These are phyloP conservation scores for Smithsoniella earleae DNA, from an alignment of 163 green algal genomes.

Conservation along the genomic window DNA sequence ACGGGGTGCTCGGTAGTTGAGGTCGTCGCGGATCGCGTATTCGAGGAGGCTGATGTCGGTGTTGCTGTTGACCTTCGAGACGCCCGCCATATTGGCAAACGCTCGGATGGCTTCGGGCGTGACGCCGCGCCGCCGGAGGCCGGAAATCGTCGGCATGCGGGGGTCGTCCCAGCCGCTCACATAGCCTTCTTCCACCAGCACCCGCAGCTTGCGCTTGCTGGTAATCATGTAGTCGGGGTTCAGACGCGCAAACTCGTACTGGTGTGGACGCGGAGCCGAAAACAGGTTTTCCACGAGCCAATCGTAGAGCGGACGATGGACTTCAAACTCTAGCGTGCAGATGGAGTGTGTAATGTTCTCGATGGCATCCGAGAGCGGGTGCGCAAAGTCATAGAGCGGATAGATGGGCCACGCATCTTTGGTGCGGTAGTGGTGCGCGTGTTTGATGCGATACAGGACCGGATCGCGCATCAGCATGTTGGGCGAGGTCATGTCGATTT, in stretches of 20 bases:
- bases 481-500: conserved; percentile 85
- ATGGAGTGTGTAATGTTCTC: conserved; percentile 98
- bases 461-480: conserved; percentile 99
- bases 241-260: conserved; percentile 3
- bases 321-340: conserved; percentile 98
- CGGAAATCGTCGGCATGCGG: no score
- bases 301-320: conserved; percentile 88
- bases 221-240: background rate
- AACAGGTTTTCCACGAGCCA: conserved; percentile 57
- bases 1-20: background rate
- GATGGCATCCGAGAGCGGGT: conserved; percentile 92
- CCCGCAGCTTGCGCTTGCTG: conserved; percentile 14
- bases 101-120: background rate
- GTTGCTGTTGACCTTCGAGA: background rate
- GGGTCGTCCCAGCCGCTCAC: no score
- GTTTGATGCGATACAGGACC: conserved; percentile 97
- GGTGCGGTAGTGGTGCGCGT: conserved; percentile 58
- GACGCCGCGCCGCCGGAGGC: no score
- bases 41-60: background rate
- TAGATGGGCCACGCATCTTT: conserved; percentile 98
- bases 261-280: background rate
- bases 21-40: background rate
- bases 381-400: conserved; percentile 99
- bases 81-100: background rate
- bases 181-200: no score